Evolutionary conservation across 2,329 filamentous ascomycete species (phyloP), one percentile per base, ranked within the genome.

Genomic region (Fusarium duplospermum): DNA sequence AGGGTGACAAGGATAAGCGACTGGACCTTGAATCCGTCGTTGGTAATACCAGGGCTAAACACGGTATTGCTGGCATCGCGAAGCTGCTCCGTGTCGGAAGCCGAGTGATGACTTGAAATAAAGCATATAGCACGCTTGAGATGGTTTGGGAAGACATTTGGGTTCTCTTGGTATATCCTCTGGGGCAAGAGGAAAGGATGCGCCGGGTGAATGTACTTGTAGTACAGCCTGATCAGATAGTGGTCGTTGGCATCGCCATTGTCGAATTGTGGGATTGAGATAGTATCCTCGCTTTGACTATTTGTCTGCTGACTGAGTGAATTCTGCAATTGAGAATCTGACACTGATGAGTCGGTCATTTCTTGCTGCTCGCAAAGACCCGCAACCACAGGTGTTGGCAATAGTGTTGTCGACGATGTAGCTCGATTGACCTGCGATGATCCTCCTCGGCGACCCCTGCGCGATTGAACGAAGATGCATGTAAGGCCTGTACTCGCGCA

Each of bases 41-140:
- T 60, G 22, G 11, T 11, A 27, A 60, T 18, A 42, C 27, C 22
- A 22, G 57, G n/a, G 6, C n/a, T 31, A 40, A 60, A 60, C 6
- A 60, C 57, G 18, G 57, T 24, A 60, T 60, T 45, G 33, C 36
- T 60, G 11, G 57, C 33, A 60, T n/a, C 33, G 22, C 36, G 22
- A 31, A 29, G 38, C 11, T 60, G 57, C n/a, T 60, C 57, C 4
- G 57, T 29, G 27, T 18, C 33, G 22, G 57, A 38, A 6, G 36
- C 9, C 9, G 35, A 42, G 36, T 60, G 36, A 45, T 60, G 57
- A n/a, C 57, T 60, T 24, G 57, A 14, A n/a, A 60, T 40, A 20
- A 60, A 60, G 36, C 27, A 60, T 20, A 60, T 60, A 14, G 57
- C 35, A n/a, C 38, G 57, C 14, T 60, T 60, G 18, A 60, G 57